A percentile compares a stretch with the other conserved stretches of the same genome.
phyloP scores from a whole-genome alignment of 192 early-diverging fungal genomes.

The Entophlyctis helioformis region DNA sequence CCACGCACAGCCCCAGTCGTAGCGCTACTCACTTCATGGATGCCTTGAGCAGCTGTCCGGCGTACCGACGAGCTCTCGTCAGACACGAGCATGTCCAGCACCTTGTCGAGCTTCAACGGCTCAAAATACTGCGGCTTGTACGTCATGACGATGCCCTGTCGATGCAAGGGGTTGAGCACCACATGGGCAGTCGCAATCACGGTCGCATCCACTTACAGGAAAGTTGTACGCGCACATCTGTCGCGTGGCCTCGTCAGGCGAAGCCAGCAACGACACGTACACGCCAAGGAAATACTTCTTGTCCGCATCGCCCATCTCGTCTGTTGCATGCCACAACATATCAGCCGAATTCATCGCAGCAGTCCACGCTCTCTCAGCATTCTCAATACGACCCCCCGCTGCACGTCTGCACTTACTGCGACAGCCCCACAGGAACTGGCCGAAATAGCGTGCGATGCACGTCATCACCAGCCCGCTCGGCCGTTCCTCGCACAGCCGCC shows the following conservation, averaged over 20 bases:
- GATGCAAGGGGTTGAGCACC: background rate
- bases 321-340: too few relatives aligned
- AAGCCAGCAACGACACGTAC: slow-evolving; percentile 24
- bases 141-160: slow-evolving; percentile 19
- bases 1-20: slow-evolving; percentile 15
- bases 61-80: too few relatives aligned
- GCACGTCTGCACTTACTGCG: slow-evolving; percentile 5
- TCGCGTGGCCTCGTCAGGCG: too few relatives aligned
- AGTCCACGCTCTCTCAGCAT: too few relatives aligned
- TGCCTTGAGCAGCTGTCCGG: too few relatives aligned
- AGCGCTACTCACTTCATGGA: too few relatives aligned
- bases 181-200: background rate
- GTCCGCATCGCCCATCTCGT: slow-evolving; percentile 23
- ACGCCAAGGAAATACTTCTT: slow-evolving; percentile 21
- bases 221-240: slow-evolving; percentile 36
- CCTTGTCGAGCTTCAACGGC: slow-evolving; percentile 18
- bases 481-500: slow-evolving; percentile 27
- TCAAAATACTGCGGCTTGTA: slow-evolving; percentile 21
- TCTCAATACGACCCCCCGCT: too few relatives aligned
- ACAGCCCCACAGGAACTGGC: slow-evolving; percentile 26
- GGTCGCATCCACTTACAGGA: slow-evolving; percentile 19
- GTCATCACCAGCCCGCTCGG: slow-evolving; percentile 11
- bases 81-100: slow-evolving; percentile 10
- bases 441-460: slow-evolving; percentile 22
- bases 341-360: too few relatives aligned